Conservation (phyloP, 2,329 filamentous ascomycete species). For the Fusarium duplospermum region DNA sequence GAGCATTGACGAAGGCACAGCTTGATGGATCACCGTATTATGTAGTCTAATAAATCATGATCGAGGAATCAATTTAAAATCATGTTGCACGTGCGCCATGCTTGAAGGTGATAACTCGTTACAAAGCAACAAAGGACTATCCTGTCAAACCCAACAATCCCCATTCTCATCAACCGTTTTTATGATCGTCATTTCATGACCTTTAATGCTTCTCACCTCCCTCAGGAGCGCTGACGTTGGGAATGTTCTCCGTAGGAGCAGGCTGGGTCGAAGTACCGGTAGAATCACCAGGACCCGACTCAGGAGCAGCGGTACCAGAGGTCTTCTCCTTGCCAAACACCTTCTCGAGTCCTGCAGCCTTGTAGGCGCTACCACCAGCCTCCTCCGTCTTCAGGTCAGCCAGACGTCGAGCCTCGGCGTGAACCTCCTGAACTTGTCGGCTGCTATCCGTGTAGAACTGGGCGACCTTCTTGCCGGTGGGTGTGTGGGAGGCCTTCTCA, state of each 20-base stretch:
- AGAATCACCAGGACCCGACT: constrained; percentile 25
- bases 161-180: constrained; percentile 10
- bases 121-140: constrained; percentile 17
- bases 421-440: constrained; percentile 94
- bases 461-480: constrained; percentile 88
- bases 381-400: constrained; percentile 86
- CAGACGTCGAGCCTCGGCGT: constrained; percentile 87
- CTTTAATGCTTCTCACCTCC: constrained; percentile 39
- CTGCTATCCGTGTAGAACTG: constrained; percentile 87
- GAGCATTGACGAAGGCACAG: constrained; percentile 6
- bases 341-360: constrained; percentile 67
- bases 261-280: constrained; percentile 36
- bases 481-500: constrained; percentile 88
- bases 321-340: constrained; percentile 67
- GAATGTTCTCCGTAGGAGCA: constrained; percentile 31
- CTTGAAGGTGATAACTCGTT: constrained; percentile 40
- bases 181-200: background rate
- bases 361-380: constrained; percentile 68
- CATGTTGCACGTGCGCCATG: constrained; percentile 30
- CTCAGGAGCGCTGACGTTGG: constrained; percentile 39
- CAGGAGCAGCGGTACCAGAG: constrained; percentile 27
- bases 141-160: constrained; percentile 9
- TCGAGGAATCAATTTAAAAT: constrained; percentile 25
- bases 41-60: constrained; percentile 25
- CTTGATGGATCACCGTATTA: constrained; percentile 13